Evolutionary conservation across 2,329 filamentous ascomycete genomes (phyloP).

Genomic region (Venturia carpophila): DNA sequence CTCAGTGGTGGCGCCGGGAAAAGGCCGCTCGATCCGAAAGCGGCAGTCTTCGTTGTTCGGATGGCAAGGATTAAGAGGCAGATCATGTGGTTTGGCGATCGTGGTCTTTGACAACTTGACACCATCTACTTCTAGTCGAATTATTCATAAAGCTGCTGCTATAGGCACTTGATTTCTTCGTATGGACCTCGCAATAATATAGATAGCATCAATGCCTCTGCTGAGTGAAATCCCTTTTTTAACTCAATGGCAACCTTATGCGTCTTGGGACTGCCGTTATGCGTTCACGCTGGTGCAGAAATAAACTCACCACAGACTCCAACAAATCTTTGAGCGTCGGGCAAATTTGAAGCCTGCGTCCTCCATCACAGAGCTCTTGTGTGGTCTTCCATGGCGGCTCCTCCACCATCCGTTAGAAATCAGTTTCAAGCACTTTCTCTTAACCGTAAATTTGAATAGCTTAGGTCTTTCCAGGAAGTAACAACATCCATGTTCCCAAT

Average conservation of each 20-base stretch:
- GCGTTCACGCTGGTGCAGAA: neutral
- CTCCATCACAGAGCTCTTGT: no score
- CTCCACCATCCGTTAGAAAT: neutral
- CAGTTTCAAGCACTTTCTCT: neutral
- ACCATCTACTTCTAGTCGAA: neutral
- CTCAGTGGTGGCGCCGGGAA: neutral
- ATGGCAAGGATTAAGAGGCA: neutral
- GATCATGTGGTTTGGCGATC: neutral
- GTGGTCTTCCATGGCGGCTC: neutral
- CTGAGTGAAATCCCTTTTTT: neutral
- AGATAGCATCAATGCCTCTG: neutral
- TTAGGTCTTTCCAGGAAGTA: neutral
- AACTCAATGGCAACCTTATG: neutral
- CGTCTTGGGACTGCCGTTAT: neutral
- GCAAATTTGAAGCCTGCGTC: neutral
- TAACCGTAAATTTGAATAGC: neutral
- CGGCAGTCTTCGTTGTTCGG: neutral
- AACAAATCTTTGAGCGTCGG: neutral
- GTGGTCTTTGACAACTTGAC: neutral
- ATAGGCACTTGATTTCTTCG: neutral
- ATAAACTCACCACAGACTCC: neutral
- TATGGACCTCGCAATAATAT: neutral
- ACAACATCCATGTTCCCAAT: neutral
- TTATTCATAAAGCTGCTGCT: neutral
- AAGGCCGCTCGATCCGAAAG: neutral